These are phyloP conservation scores for Trichoderma simmonsii DNA, from an alignment of 2,329 filamentous ascomycete genomes.

Conservation along the genomic window DNA sequence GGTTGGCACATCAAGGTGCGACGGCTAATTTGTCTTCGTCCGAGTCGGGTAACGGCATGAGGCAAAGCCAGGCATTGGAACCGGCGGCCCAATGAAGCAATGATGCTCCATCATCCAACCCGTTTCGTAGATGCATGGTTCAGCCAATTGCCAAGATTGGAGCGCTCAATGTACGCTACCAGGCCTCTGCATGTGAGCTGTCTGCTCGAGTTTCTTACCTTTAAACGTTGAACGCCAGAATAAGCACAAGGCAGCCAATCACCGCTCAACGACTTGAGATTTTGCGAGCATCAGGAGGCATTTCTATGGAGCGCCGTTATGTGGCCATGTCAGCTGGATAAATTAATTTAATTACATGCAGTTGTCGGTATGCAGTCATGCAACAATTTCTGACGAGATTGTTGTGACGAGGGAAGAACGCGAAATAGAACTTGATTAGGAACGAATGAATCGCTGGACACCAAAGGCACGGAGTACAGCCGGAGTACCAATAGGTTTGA, in stretches of 20 bases:
- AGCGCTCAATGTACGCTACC: background rate
- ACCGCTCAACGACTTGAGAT: background rate
- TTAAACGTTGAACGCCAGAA: background rate
- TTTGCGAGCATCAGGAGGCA: background rate
- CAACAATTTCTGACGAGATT: background rate
- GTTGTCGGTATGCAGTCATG: background rate
- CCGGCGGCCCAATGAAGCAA: conserved; percentile 2
- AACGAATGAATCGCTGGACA: background rate
- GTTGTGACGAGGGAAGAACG: background rate
- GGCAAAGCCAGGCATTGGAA: background rate
- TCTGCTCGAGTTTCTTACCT: background rate
- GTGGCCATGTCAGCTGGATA: background rate
- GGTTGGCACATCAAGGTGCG: background rate
- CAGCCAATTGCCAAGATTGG: conserved; percentile 7
- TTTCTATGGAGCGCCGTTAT: background rate
- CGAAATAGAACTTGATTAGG: background rate
- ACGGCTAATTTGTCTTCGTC: background rate
- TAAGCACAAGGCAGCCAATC: background rate
- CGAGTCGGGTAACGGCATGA: background rate
- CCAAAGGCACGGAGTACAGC: too few relatives aligned
- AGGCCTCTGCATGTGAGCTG: background rate
- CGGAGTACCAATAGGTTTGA: background rate
- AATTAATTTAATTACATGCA: conserved; percentile 2
- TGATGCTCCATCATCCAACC: background rate
- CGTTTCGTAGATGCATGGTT: background rate